Evolutionary conservation across 768 basidiomycete species (phyloP), one percentile per base, ranked within the genome.

Genomic region (Boletus vinaceobasis): DNA sequence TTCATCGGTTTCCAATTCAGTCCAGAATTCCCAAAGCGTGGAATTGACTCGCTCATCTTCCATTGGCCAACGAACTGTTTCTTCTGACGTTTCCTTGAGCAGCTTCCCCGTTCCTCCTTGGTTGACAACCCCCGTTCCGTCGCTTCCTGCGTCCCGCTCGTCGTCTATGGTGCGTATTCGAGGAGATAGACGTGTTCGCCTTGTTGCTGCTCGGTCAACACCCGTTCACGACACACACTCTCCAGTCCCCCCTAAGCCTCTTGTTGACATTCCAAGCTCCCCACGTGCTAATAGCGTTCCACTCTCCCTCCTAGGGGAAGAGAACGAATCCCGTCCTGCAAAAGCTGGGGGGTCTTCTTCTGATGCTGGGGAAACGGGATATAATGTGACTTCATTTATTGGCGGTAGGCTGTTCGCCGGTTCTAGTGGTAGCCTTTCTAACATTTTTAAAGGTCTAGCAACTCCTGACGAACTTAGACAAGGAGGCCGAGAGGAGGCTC

Each of bases 361-460:
- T 45, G 70, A 74, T 42, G 81, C 82, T n/a, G 69, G 63, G 11
- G 82, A 73, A 14, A 84, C 79, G 0, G 81, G 79, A 54, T 87
- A 83, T 61, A 87, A 88, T 54, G 85, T 88, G 19, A 89, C 87
- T 15, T 88, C 87, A 1, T 88, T 89, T 64, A 86, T 89, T 58
- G 82, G 72, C 40, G 67, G 79, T 79, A 53, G 55, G 78, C 59
- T 31, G 21, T 48, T 59, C 33, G 5, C 37, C 9, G 21, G 5
- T 37, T 33, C 42, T 40, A 35, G 50, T 32, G 29, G 11, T 27
- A 19, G 2, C 10, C 27, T 31, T 26, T 42, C 48, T 64, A 42
- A 70, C 37, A 9, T 33, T 19, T 7, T 52, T 4, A 5, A 48
- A 79, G 77, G 68, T 56, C 44, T 77, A 47, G 72, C 74, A 4